phyloP scores from a whole-genome alignment of 2,329 filamentous ascomycete species.

The Davidsoniella eucalypti region DNA sequence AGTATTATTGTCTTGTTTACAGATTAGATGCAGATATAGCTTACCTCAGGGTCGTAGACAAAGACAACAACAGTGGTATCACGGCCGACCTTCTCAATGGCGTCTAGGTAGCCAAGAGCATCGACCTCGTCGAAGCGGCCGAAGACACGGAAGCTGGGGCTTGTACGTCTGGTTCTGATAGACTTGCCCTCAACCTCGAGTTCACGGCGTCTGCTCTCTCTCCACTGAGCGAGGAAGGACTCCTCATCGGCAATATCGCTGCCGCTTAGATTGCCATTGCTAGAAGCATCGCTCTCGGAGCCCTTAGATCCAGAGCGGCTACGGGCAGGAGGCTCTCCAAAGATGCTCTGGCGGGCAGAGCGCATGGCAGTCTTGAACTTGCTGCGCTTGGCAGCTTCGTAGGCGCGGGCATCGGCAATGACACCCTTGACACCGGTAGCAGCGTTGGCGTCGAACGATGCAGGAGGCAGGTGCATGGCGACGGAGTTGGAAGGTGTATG shows the following conservation, averaged over 20 bases:
- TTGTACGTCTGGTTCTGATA: conserved; percentile 50
- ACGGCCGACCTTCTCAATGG: conserved; percentile 72
- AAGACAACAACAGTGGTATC: conserved; percentile 83
- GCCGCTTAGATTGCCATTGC: conserved; percentile 19
- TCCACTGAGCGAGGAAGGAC: conserved; percentile 69
- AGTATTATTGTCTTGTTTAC: conserved; percentile 12
- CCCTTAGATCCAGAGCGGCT: conserved; percentile 24
- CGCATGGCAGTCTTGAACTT: conserved; percentile 38
- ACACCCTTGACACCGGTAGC: conserved; percentile 76
- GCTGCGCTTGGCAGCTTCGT: conserved; percentile 46
- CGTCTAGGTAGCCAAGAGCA: conserved; percentile 84
- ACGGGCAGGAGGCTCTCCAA: conserved; percentile 27
- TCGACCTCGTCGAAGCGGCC: conserved; percentile 73
- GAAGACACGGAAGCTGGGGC: conserved; percentile 61
- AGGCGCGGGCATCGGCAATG: conserved; percentile 67
- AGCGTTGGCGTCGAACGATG: conserved; percentile 47
- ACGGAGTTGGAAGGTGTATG: conserved; percentile 35
- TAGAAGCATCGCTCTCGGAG: conserved; percentile 26
- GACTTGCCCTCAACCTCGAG: conserved; percentile 44
- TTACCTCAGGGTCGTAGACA: conserved; percentile 75
- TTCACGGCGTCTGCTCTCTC: conserved; percentile 62
- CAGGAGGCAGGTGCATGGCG: conserved; percentile 43
- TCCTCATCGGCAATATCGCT: conserved; percentile 46
- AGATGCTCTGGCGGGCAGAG: conserved; percentile 37
- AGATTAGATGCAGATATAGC: conserved; percentile 17